Percentiles rank a stretch among this genome's conserved stretches.
These are phyloP conservation scores for Gaultheria prostrata DNA, from an alignment of 148 eudicot genomes.

Conservation along the genomic window DNA sequence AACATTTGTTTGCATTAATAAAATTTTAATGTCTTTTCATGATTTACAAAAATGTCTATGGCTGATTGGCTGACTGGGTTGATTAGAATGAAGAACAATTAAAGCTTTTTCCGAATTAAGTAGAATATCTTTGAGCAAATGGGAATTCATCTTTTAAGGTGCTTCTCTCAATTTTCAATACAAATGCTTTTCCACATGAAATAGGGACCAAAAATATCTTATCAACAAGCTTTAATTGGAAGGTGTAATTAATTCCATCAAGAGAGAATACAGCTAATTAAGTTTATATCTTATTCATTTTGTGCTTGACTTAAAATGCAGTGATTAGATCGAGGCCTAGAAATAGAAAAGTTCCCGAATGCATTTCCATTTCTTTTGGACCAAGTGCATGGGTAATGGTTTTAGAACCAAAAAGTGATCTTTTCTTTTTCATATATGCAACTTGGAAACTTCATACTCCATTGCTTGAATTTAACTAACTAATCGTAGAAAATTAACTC, in stretches of 20 bases:
- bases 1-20: neutral
- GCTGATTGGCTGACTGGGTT: neutral
- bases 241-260: neutral
- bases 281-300: neutral
- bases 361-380: neutral
- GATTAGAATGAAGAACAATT: conserved; percentile 3
- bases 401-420: too few species aligned
- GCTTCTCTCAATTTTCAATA: conserved; percentile 3
- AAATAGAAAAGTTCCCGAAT: neutral
- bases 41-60: neutral
- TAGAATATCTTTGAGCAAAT: conserved; percentile 2
- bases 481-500: too few species aligned
- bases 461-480: neutral
- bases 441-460: neutral
- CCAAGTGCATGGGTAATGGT: neutral
- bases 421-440: neutral
- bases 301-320: neutral
- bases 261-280: neutral
- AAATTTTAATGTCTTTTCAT: neutral
- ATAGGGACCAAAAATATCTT: neutral
- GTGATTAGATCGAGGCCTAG: neutral
- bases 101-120: neutral
- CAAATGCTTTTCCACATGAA: conserved; percentile 5
- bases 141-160: conserved; percentile 8
- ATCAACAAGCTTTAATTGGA: conserved; percentile 6